These are phyloP conservation scores for Neonectria ditissima DNA, from an alignment of 2,329 filamentous ascomycete species.

Conservation along the genomic window DNA sequence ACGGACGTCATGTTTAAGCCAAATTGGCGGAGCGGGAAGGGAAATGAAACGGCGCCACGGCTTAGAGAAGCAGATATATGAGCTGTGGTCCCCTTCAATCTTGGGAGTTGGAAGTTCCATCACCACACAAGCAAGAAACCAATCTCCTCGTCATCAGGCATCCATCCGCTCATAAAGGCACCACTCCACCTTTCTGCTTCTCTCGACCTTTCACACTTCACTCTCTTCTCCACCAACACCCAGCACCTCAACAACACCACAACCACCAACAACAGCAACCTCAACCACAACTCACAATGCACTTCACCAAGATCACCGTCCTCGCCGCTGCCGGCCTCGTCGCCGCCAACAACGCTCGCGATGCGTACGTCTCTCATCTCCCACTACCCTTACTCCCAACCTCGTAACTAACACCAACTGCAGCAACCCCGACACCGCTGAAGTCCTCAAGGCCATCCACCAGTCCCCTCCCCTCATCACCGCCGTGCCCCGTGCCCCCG, in stretches of 20 bases:
- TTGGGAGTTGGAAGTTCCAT: background rate
- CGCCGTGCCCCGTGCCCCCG: constrained; percentile 20
- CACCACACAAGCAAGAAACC: background rate
- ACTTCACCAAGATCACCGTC: constrained; percentile 40
- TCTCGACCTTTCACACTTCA: background rate
- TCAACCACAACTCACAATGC: constrained; percentile 34
- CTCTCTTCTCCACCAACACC: background rate
- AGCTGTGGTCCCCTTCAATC: constrained; percentile 6
- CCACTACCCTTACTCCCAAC: background rate
- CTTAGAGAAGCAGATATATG: constrained; percentile 5
- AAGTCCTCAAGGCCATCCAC: constrained; percentile 3
- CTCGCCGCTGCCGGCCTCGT: constrained; percentile 38
- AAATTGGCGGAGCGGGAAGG: constrained; percentile 5
- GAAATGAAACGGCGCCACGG: constrained; percentile 12
- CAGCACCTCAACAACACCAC: background rate
- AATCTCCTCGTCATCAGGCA: too few species aligned
- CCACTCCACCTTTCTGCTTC: background rate
- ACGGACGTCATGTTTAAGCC: background rate
- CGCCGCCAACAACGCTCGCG: constrained; percentile 26
- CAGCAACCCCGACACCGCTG: constrained; percentile 9
- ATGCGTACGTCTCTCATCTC: constrained; percentile 10
- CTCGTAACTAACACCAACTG: constrained; percentile 13
- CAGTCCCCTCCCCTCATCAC: constrained; percentile 30
- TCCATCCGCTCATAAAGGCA: constrained; percentile 3
- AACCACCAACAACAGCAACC: background rate